A percentile compares a stretch with the other conserved stretches of the same genome.
Conservation (phyloP, 345 rosid genomes). For the Noccaea bulbosa region DNA sequence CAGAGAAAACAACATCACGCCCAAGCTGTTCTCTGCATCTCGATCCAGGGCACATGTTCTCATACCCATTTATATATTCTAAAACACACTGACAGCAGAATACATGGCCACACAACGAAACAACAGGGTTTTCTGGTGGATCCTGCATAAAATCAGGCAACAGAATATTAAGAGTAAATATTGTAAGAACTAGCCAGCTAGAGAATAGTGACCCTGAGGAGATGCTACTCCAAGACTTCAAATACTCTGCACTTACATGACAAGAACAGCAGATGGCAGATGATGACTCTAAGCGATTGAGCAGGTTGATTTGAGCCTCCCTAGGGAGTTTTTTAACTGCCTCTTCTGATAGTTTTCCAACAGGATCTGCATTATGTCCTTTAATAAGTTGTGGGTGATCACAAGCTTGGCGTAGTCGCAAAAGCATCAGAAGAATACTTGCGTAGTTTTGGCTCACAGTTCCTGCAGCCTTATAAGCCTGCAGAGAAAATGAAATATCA, state of each 20-base stretch:
- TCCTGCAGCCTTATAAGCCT: slow-evolving; percentile 96
- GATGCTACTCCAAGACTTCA: slow-evolving; percentile 13
- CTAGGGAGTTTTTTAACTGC: slow-evolving; percentile 72
- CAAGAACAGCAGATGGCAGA: slow-evolving; percentile 72
- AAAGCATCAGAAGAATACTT: slow-evolving; percentile 93
- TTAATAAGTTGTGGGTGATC: slow-evolving; percentile 90
- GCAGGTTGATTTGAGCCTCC: slow-evolving; percentile 55
- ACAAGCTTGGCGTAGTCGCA: slow-evolving; percentile 98
- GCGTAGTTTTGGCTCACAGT: slow-evolving; percentile 94
- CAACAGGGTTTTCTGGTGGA: slow-evolving; percentile 90
- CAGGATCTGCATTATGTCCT: slow-evolving; percentile 59
- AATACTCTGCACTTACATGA: slow-evolving; percentile 57
- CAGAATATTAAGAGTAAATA: slow-evolving; percentile 9
- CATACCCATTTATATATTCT: slow-evolving; percentile 76
- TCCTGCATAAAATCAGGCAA: slow-evolving; percentile 61
- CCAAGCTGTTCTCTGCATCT: slow-evolving; percentile 76
- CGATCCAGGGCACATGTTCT: slow-evolving; percentile 73
- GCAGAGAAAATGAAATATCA: slow-evolving; percentile 40
- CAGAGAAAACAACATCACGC: slow-evolving; percentile 79
- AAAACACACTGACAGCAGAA: slow-evolving; percentile 92
- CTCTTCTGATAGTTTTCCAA: slow-evolving; percentile 67
- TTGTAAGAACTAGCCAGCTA: slow-evolving; percentile 13
- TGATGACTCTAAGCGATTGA: slow-evolving; percentile 55
- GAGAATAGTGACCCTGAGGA: slow-evolving; percentile 22
- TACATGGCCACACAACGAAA: slow-evolving; percentile 87